Conservation (phyloP, 31 red algal genomes). For the Bonnemaisonia californica region DNA sequence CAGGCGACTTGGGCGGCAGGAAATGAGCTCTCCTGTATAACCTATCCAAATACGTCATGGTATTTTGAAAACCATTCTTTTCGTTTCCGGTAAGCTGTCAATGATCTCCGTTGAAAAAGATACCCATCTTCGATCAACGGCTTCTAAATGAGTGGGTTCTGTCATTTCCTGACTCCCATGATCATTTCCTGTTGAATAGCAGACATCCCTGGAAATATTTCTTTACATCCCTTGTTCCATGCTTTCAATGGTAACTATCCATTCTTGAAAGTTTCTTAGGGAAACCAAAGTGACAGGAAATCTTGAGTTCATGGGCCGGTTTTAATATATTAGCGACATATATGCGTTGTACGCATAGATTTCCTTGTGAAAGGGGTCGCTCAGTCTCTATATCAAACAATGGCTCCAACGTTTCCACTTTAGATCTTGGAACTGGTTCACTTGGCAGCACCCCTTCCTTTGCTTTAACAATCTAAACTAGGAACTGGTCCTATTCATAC, state of each 20-base stretch:
- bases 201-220: slow-evolving; percentile 11
- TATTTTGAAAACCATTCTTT: no score
- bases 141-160: neutral
- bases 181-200: slow-evolving; percentile 11
- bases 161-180: neutral
- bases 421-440: neutral
- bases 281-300: slow-evolving; percentile 24
- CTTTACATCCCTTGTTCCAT: slow-evolving; percentile 16
- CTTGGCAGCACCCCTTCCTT: neutral
- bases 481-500: neutral
- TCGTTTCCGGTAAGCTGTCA: no score
- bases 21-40: no score
- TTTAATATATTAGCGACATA: neutral
- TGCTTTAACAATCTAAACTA: neutral
- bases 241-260: slow-evolving; percentile 22
- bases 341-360: slow-evolving; percentile 4
- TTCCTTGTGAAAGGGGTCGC: neutral
- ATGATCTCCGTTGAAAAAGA: no score
- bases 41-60: no score
- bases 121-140: neutral
- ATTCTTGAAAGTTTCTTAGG: neutral
- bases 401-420: neutral
- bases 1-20: no score
- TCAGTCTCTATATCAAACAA: slow-evolving; percentile 1
- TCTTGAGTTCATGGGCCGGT: slow-evolving; percentile 7